Base-by-base conservation (phyloP, 2,329 filamentous ascomycete genomes). In the Coniosporium tulheliwenetii region DNA sequence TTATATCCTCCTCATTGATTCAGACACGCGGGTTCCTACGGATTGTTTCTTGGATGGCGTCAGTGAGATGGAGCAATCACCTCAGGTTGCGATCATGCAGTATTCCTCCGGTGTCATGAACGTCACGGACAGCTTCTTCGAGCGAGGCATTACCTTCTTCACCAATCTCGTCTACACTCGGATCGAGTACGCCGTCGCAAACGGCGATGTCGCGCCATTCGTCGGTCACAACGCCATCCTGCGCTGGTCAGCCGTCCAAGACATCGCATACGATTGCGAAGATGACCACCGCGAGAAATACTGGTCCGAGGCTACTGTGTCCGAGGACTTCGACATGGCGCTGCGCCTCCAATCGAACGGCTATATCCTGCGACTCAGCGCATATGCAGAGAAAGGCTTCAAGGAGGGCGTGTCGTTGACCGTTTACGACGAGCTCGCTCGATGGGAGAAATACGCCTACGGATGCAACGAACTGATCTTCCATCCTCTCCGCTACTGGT, bases 391-490 rank as follows among this genome's bases (percentile, higher is more conserved):
- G 32, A 75, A 80, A n/a, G 81, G 77, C 38, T 86, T 85, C 67
- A 80, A 85, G 56, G 83, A 89, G 56, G 83, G 84, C 47, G 83
- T 89, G 41, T 87, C 83, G 1, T 66, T 89, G 43, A 89, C 83
- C 0, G 81, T 89, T 8, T 86, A 89, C 54, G 83, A 89, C 59
- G 84, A 89, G 59, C 68, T 89, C 44, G 79, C 81, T 2, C 79
- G 83, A 43, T 89, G 84, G 83, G 83, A 89, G 55, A 89, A 89
- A 61, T 86, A 86, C 55, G 84, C 83, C 2, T 87, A 85, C 51
- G 82, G 83, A 32, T 87, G 84, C 61, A 84, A 82, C 57, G 83
- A 87, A 63, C 67, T 89, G 43, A 69, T 89, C 43, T 89, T 91
- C 65, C 73, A 89, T 54, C 84, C 83, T 2, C 66, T 89, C 44